Evolutionary conservation across 148 eudicot species (phyloP), one percentile per base, ranked within the genome.

Genomic region (Camellia japonica): DNA sequence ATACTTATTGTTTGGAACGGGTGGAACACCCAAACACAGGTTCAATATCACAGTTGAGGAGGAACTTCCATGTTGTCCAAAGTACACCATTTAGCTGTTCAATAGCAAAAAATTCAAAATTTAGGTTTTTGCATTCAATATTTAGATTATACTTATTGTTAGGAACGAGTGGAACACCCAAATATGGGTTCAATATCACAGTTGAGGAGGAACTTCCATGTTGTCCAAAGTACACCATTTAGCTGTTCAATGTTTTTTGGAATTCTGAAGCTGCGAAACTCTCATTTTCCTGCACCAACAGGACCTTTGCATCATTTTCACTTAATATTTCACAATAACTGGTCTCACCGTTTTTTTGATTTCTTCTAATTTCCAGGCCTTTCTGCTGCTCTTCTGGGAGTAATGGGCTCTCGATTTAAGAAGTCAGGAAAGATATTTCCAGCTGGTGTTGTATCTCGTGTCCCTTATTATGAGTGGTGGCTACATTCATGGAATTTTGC

Each of bases 401-500:
- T 92, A 71, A 95, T 95, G 98, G 97, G 96, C 4, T 80, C 91
- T 23, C 89, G 97, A 41, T 95, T 89, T 84, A 88, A 87, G 90
- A 92, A 83, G 46, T 91, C 98, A 0, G 91, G 94, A 38, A 93
- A 95, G 87, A 78, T 93, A 52, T 95, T 95, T 83, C 98, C 98
- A 7, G 97, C 98, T 75, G 98, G 97, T 73, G 86, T 95, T 15
- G 94, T 95, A 65, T 90, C 98, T 15, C 54, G 93, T 87, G 70
- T 95, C 98, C 10, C 87, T 95, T 46, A 84, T 93, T 20, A 95
- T 95, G 98, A 88, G 85, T 41, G 93, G 91, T 23, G 96, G 96
- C 12, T 95, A 95, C 78, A 56, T 90, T 66, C 96, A 95, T 66
- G 98, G 97, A 6, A 87, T 95, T 42, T 75, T 89, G 87, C 93